A percentile compares a stretch with the other conserved stretches of the same genome.
These are phyloP conservation scores for Oryza brachyantha DNA, from an alignment of 176 grass and related monocot genomes.

Conservation along the genomic window DNA sequence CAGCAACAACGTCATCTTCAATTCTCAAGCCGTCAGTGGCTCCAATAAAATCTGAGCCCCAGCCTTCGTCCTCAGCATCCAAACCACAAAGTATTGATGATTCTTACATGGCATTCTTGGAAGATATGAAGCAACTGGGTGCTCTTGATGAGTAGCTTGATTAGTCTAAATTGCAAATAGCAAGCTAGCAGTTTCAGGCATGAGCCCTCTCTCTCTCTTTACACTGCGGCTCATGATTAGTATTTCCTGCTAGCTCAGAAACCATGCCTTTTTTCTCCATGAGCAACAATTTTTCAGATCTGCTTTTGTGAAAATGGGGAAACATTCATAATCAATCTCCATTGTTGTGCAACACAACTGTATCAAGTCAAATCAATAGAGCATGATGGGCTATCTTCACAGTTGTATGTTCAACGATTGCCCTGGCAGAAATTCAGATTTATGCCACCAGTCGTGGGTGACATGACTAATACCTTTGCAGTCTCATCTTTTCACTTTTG, in stretches of 20 bases:
- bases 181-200: constrained; percentile 9
- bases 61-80: constrained; percentile 27
- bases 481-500: too few species aligned
- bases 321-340: neutral
- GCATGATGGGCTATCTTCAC: constrained; percentile 2
- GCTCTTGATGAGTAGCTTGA: constrained; percentile 66
- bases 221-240: neutral
- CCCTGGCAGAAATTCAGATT: constrained; percentile 1
- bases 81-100: constrained; percentile 92
- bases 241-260: constrained; percentile 8
- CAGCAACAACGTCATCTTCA: constrained; percentile 28
- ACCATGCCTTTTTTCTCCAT: constrained; percentile 6
- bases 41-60: constrained; percentile 44
- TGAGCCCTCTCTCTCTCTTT: neutral
- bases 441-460: constrained; percentile 18
- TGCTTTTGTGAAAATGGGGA: constrained; percentile 2
- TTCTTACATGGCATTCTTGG: constrained; percentile 96
- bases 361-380: constrained; percentile 24
- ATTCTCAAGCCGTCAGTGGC: constrained; percentile 36
- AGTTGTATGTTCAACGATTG: neutral
- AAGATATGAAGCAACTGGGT: constrained; percentile 89
- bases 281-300: neutral
- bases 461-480: constrained; percentile 11
- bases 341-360: neutral
- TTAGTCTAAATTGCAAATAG: neutral